Conservation (phyloP, 2,329 filamentous ascomycete genomes). For the Raffaelea deltoideospora region DNA sequence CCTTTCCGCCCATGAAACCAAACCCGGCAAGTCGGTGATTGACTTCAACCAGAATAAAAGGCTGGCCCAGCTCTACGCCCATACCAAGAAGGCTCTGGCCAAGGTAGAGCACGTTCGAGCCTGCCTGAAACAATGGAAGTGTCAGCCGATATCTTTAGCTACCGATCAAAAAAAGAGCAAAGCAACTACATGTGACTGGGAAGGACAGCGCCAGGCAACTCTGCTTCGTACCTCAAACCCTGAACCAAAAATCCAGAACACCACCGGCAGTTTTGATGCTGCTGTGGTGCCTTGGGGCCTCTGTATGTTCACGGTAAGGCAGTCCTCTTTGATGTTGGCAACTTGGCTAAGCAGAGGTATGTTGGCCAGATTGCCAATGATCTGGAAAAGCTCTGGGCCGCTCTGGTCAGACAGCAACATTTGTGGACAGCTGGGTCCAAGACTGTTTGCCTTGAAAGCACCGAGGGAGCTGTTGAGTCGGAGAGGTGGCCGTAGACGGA, state of each 20-base stretch:
- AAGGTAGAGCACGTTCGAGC: conserved; percentile 36
- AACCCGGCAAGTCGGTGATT: conserved; percentile 67
- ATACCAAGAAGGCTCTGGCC: conserved; percentile 28
- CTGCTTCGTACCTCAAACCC: conserved; percentile 44
- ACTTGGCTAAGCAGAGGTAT: conserved; percentile 41
- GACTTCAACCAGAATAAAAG: conserved; percentile 60
- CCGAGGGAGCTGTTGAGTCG: conserved; percentile 41
- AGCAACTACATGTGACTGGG: too few species aligned
- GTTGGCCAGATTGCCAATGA: conserved; percentile 35
- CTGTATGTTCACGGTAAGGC: conserved; percentile 44
- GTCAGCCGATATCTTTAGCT: too few species aligned
- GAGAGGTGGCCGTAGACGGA: conserved; percentile 56
- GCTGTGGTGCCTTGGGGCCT: conserved; percentile 40
- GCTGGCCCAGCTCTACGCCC: conserved; percentile 36
- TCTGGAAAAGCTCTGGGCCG: conserved; percentile 21
- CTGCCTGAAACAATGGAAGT: conserved; percentile 18
- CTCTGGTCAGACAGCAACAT: conserved; percentile 45
- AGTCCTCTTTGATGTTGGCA: conserved; percentile 45
- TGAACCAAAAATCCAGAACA: conserved; percentile 59
- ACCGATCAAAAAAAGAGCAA: not conserved
- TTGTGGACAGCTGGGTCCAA: conserved; percentile 53
- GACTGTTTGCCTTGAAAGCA: conserved; percentile 41
- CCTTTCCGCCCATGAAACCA: conserved; percentile 55
- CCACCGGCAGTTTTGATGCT: conserved; percentile 44
- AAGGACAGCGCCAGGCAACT: too few species aligned